Evolutionary conservation across 1,139 yeast genomes (phyloP).

Genomic region (Torulaspora pretoriensis): DNA sequence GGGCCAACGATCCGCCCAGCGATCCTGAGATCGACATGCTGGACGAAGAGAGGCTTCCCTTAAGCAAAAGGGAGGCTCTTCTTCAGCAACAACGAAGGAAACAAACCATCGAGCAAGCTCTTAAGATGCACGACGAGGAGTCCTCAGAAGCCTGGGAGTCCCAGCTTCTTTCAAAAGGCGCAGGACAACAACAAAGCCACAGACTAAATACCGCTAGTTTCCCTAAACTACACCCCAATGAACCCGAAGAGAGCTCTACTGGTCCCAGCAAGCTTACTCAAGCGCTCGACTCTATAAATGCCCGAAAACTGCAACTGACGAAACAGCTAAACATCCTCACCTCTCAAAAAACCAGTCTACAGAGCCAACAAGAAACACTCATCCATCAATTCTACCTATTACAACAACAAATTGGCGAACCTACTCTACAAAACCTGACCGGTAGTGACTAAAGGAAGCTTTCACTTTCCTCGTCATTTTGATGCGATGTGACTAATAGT

Average conservation of each 20-base stretch:
- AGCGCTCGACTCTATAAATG: conserved; percentile 2
- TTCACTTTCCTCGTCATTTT: no score
- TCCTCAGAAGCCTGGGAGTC: conserved; percentile 12
- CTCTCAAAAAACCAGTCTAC: conserved; percentile 2
- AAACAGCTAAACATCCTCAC: conserved; percentile 5
- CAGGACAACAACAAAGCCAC: neutral
- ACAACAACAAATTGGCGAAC: neutral
- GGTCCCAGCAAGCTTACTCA: conserved; percentile 1
- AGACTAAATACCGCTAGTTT: neutral
- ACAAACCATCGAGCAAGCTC: conserved; percentile 19
- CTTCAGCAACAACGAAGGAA: conserved; percentile 12
- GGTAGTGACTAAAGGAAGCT: no score
- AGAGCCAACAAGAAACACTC: conserved; percentile 5
- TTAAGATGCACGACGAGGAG: conserved; percentile 7
- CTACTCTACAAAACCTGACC: no score
- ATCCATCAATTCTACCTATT: neutral
- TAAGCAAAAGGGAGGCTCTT: conserved; percentile 16
- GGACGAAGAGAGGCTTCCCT: conserved; percentile 23
- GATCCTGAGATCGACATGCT: conserved; percentile 12
- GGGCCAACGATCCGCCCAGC: conserved; percentile 9
- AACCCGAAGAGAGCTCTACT: neutral
- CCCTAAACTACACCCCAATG: conserved; percentile 6
- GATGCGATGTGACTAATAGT: neutral
- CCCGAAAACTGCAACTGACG: conserved; percentile 7
- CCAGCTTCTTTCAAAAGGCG: conserved; percentile 9